phyloP scores from a whole-genome alignment of 2,329 filamentous ascomycete genomes.

The Penicillium palitans region DNA sequence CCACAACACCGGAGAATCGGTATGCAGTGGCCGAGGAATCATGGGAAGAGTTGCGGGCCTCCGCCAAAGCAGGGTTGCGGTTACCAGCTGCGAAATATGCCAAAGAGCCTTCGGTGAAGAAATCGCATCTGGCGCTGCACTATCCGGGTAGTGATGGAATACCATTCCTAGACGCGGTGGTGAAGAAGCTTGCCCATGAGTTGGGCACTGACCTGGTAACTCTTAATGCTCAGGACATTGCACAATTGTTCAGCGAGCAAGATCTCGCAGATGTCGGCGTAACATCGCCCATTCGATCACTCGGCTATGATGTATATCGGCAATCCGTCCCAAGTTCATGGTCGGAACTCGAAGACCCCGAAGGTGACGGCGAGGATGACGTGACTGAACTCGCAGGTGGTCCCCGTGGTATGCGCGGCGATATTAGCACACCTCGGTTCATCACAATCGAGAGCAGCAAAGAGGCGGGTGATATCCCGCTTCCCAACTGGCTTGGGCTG shows the following conservation, averaged over 20 bases:
- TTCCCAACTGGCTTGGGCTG: constrained; percentile 35
- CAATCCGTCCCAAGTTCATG: constrained; percentile 31
- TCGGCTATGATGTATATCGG: constrained; percentile 58
- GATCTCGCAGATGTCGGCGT: constrained; percentile 37
- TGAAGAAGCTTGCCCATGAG: constrained; percentile 62
- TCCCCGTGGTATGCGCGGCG: constrained; percentile 23
- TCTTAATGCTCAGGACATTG: constrained; percentile 49
- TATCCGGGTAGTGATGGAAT: constrained; percentile 59
- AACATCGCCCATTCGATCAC: constrained; percentile 41
- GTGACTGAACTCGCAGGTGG: constrained; percentile 20
- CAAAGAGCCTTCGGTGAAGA: constrained; percentile 51
- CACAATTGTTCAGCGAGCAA: constrained; percentile 46
- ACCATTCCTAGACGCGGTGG: constrained; percentile 58
- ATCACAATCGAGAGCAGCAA: constrained; percentile 38
- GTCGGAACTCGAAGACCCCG: constrained; percentile 47
- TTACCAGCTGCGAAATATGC: constrained; percentile 42
- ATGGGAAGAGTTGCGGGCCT: constrained; percentile 53
- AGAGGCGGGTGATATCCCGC: constrained; percentile 33
- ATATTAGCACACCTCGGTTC: constrained; percentile 29
- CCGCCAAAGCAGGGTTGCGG: constrained; percentile 53
- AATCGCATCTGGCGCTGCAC: constrained; percentile 60
- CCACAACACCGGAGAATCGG: constrained; percentile 26
- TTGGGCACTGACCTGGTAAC: constrained; percentile 50
- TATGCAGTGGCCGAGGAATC: constrained; percentile 45
- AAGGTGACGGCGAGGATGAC: constrained; percentile 51